Base-by-base conservation (phyloP, 208 protist species). In the Wallacemonas rigidus region DNA sequence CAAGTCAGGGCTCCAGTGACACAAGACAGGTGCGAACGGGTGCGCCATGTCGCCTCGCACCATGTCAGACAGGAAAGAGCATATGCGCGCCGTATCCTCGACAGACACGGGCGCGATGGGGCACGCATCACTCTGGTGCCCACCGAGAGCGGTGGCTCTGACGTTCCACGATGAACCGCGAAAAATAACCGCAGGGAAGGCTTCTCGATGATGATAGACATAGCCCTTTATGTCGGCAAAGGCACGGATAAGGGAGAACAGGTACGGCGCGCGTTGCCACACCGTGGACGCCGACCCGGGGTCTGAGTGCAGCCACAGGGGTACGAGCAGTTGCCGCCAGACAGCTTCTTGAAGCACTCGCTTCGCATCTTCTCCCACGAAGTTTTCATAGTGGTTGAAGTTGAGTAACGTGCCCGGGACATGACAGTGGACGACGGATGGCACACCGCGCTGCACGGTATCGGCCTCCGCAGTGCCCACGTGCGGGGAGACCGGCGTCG, bases 201-300 rank as follows among this genome's bases (percentile, higher is more conserved):
- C 92, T 71, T 98, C 95, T 43, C 85, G 87, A 84, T 99, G 98
- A 63, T 95, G 89, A 77, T 98, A 99, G 15, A 84, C 74, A 84
- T 98, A 93, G 41, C 82, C 81, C 80, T 99, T 99, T 3, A 99
- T 84, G 74, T 99, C 97, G 2, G 97, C 83, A 81, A 90, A 99
- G 2, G 95, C 92, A 41, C 94, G 83, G 38, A 99, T 72, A 11
- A 94, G 76, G 43, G 98, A 94, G 62, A 82, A 64, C 38, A 76
- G 53, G 67, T 87, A 88, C 14, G 80, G 80, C 7, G 85, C 76
- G 4, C 60, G 51, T 17, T 71, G 69, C 82, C 79, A 89, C 2
- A 72, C 71, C 51, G 71, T 12, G 45, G 45, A 6, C 45, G 12
- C 45, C 61, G 81, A 67, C 50, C 70, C 76, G 36, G 68, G 54